These are phyloP conservation scores for Gossypium gossypioides DNA, from an alignment of 441 rosid genomes.

Conservation along the genomic window DNA sequence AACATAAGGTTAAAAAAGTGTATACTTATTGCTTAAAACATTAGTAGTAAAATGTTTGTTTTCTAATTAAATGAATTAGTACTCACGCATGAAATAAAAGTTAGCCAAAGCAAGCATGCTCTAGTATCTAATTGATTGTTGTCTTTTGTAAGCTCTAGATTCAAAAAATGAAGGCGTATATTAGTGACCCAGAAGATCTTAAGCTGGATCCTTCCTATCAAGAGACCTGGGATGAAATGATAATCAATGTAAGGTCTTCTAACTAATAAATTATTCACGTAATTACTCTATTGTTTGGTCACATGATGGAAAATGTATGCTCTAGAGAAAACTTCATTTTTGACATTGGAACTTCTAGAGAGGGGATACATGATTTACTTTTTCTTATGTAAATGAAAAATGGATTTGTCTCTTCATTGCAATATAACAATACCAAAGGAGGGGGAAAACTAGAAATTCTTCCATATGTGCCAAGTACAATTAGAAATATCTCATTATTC, in stretches of 20 bases:
- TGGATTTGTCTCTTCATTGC: not conserved
- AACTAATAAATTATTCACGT: constrained; percentile 4
- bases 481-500: constrained; percentile 12
- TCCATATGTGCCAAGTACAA: not conserved
- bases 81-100: constrained; percentile 3
- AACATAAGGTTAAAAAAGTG: not conserved
- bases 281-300: constrained; percentile 1
- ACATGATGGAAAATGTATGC: not conserved
- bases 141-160: constrained; percentile 93
- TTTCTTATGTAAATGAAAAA: not conserved
- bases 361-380: not conserved
- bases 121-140: constrained; percentile 44
- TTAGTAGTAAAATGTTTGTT: constrained; percentile 6
- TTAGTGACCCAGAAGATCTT: constrained; percentile 93
- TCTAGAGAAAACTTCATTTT: not conserved
- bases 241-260: constrained; percentile 59
- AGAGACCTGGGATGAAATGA: constrained; percentile 99
- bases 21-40: not conserved
- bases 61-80: not conserved
- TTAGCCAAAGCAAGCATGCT: constrained; percentile 10
- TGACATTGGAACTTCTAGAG: not conserved
- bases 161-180: constrained; percentile 99
- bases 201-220: constrained; percentile 84
- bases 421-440: constrained; percentile 16
- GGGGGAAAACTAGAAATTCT: not conserved